Base-by-base conservation (phyloP, 495 filamentous ascomycete species). In the Xylaria bambusicola region DNA sequence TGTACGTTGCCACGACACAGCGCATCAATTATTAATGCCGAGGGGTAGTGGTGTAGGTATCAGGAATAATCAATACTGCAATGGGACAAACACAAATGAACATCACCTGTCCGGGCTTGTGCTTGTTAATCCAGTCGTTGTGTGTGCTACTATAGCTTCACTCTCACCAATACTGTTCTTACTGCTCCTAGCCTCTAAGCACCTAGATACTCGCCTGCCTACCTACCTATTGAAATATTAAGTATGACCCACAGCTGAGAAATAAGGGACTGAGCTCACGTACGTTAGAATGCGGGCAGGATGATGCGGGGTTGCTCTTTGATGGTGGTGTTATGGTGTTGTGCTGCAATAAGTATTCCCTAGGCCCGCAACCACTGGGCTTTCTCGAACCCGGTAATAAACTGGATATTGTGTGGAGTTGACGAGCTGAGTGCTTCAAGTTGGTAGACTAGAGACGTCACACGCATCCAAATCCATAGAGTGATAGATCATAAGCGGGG, bases 251-350 rank as follows among this genome's bases (percentile, higher is more conserved):
- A 44, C 26, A 41, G 7, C 20, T 10, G 17, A 44, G 38, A 7
- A 54, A 21, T 26, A 44, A 27, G 38, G 38, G 36, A 35, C 17
- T 36, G 24, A 42, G 29, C 29, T 33, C 10, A 33, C 29, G 29
- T 33, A 33, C 29, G 29, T 5, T 33, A 10, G 29, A 33, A 33
- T 33, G 29, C 13, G 13, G 36, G 36, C 12, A 38, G 36, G 36
- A 38, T 38, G 36, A 31, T 54, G 52, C 52, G 52, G 52, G 52
- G 52, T 54, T 44, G n/a, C n/a, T n/a, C n/a, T n/a, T n/a, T n/a
- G n/a, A n/a, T n/a, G n/a, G 23, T 31, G 31, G 26, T 54, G 2
- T 44, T 44, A 18, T 38, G 36, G 36, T 38, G 15, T 15, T 38
- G 6, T 38, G 36, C 5, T 33, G 29, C 10, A 33, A 33, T 33